phyloP scores from a whole-genome alignment of 208 protist species.

The Trypanosomatidae sp. region DNA sequence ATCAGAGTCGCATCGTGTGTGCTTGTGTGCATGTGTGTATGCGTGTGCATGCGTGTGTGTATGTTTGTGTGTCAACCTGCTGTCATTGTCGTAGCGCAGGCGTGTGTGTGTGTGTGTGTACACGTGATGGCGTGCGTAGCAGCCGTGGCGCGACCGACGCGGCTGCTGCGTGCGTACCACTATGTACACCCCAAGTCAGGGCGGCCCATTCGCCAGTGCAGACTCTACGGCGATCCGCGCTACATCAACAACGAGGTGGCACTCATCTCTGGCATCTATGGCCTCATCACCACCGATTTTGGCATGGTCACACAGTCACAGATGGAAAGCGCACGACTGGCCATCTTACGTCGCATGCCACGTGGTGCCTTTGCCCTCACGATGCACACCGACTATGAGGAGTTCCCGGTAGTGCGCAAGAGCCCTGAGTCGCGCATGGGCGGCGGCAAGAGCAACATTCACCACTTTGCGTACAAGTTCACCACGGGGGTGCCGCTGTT shows the following conservation, averaged over 20 bases:
- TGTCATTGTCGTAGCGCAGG: no score
- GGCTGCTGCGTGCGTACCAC: constrained; percentile 51
- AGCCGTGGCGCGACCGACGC: constrained; percentile 19
- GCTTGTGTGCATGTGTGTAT: no score
- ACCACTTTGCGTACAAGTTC: constrained; percentile 88
- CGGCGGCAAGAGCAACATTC: constrained; percentile 81
- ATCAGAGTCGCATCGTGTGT: no score
- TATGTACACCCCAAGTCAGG: constrained; percentile 84
- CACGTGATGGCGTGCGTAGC: constrained; percentile 3
- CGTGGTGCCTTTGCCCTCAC: constrained; percentile 68
- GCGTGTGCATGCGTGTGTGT: no score
- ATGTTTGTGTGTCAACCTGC: no score
- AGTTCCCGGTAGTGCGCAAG: constrained; percentile 84
- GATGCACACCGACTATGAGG: constrained; percentile 86
- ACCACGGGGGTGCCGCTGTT: constrained; percentile 82
- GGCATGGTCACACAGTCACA: constrained; percentile 85
- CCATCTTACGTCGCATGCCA: constrained; percentile 75
- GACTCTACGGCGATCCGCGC: constrained; percentile 78
- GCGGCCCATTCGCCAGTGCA: constrained; percentile 67
- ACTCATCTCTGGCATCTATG: constrained; percentile 67
- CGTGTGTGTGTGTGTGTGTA: constrained; percentile 5
- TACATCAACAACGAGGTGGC: constrained; percentile 87
- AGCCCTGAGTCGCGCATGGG: constrained; percentile 85
- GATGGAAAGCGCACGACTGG: constrained; percentile 77
- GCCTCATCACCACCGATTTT: constrained; percentile 82